Evolutionary conservation across 176 grass and related monocot species (phyloP), one percentile per base, ranked within the genome.

Genomic region (Carex kokanica): DNA sequence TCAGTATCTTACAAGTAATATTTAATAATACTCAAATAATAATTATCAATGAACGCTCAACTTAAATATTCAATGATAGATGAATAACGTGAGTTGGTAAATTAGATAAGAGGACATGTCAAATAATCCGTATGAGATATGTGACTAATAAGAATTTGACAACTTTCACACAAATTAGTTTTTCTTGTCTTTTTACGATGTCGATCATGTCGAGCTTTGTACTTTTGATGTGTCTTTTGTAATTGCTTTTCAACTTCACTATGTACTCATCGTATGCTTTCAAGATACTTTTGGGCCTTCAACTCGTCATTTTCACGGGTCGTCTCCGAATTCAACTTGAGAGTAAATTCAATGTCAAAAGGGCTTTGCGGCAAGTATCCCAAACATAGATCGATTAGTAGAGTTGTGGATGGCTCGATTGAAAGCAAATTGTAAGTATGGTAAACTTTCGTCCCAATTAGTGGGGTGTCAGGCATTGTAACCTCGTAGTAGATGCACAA

Each of bases 171-270:
- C n/a, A n/a, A n/a, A n/a, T n/a, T n/a, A n/a, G n/a, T n/a, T n/a
- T n/a, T n/a, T n/a, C n/a, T n/a, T n/a, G 40, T 10, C 38, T 79
- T 53, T 13, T 11, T 31, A 24, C 52, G 74, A 54, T 57, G 40
- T 57, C 23, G 40, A 41, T 83, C 80, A 68, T 83, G 61, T 83
- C 59, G 12, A 13, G 29, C 24, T 83, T 83, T 83, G 45, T 68
- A 64, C 20, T 83, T 69, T 67, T 66, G 60, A 4, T 70, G 32
- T 49, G 60, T 20, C 24, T 68, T 83, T 6, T 68, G 15, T 15
- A 83, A 53, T 23, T 83, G 12, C 0, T 68, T 53, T 45, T 69
- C 81, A 9, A 83, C 59, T 24, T 83, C 32, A 31, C 3, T 54
- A 69, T 83, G 61, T 14, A 83, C 60, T 11, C 53, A 8, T 23